Evolutionary conservation across 495 filamentous ascomycete species (phyloP), one percentile per base, ranked within the genome.

Genomic region (Pseudoneurospora amorphoporcata): DNA sequence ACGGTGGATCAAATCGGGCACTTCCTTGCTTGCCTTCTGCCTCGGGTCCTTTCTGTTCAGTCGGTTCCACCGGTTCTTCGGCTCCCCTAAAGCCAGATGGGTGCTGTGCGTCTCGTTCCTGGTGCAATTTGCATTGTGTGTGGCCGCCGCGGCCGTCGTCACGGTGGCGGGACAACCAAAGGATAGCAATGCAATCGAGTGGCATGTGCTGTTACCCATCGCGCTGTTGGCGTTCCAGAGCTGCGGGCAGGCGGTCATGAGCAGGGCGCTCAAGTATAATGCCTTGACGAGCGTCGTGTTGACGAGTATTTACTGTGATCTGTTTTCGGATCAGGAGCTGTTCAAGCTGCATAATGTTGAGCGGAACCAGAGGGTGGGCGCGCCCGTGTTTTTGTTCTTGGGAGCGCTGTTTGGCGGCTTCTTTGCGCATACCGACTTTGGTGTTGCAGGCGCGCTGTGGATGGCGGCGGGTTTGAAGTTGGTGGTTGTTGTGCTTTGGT

Each of bases 281-380:
- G 85, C 85, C 2, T 77, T 93, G 14, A 90, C 90, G 0, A 90
- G 88, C 76, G 90, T 92, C 12, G 91, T 92, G 37, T 78, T 92
- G 71, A 93, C 91, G 23, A 91, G 88, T 73, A 86, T 89, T 69
- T 92, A 91, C 79, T 90, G 89, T 75, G 91, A 93, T 77, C 75
- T 92, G 19, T 91, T 91, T 76, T 89, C 88, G 8, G 87, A 91
- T 70, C 82, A 83, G 41, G 84, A 87, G 23, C 72, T 92, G 14
- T 83, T 91, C 12, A 79, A 82, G 2, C 58, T 83, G 38, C 76
- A 65, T 65, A 88, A 90, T 74, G 80, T 79, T 8, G 88, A 92
- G 77, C 77, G 90, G 70, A 88, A 90, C 75, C 83, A 88, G 32
- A 81, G 90, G 47, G 75, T 83, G 6, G 86, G 82, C 0, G 90